Evolutionary conservation across 306 rosid genomes (phyloP).

Genomic region (Abrus precatorius): DNA sequence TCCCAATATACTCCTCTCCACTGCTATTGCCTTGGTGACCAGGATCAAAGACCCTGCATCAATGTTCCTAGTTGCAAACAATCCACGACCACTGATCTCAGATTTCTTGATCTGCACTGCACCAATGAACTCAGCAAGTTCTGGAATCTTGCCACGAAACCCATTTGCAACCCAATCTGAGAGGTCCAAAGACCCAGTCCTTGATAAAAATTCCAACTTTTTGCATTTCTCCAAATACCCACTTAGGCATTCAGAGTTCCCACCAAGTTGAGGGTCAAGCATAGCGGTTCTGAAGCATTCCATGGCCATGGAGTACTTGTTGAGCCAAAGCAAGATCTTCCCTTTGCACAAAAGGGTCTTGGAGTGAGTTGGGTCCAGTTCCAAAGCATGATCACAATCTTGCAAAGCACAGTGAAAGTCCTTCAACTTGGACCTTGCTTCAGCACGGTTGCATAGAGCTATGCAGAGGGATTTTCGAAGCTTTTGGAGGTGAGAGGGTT

Average conservation of each 20-base stretch:
- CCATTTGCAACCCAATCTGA: conserved; percentile 80
- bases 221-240: conserved; percentile 80
- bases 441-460: conserved; percentile 83
- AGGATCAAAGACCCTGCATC: conserved; percentile 78
- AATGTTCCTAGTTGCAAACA: conserved; percentile 72
- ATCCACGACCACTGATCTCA: conserved; percentile 76
- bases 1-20: conserved; percentile 77
- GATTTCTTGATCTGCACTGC: conserved; percentile 74
- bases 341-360: conserved; percentile 90
- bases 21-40: conserved; percentile 74
- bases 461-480: conserved; percentile 75
- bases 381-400: conserved; percentile 79
- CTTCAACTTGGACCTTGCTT: conserved; percentile 70
- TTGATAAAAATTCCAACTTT: conserved; percentile 71
- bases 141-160: conserved; percentile 70
- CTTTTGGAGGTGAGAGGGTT: conserved; percentile 50
- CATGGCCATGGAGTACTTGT: conserved; percentile 68
- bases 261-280: conserved; percentile 61
- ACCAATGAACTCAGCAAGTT: conserved; percentile 78
- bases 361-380: conserved; percentile 70
- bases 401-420: conserved; percentile 60
- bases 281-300: conserved; percentile 68
- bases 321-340: conserved; percentile 74
- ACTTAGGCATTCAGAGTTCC: conserved; percentile 55
- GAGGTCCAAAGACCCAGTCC: conserved; percentile 77